Percentiles rank a stretch among this genome's conserved stretches.
Evolutionary conservation across 257 asterid species (phyloP).

Genomic region (Prunella vulgaris): DNA sequence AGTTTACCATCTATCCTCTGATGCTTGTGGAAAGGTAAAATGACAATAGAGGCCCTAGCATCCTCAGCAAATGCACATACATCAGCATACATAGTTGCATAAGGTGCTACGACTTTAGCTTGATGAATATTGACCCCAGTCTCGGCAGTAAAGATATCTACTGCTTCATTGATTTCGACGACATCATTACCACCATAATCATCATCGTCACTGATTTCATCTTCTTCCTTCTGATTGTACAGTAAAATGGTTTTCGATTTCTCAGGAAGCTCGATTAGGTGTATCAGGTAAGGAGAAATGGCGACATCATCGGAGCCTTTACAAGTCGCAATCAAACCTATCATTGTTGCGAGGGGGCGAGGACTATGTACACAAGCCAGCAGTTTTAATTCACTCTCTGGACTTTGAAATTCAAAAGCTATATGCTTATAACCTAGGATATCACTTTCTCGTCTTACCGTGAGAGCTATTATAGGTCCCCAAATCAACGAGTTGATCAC

Average conservation of each 20-base stretch:
- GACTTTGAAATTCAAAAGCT: conserved; percentile 64
- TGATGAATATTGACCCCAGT: conserved; percentile 71
- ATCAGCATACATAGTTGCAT: conserved; percentile 56
- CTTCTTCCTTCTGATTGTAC: conserved; percentile 83
- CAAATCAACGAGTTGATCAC: conserved; percentile 76
- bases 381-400: conserved; percentile 70
- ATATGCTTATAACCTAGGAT: conserved; percentile 61
- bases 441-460: conserved; percentile 76
- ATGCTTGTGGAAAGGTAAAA: conserved; percentile 93
- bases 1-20: conserved; percentile 94
- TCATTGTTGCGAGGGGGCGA: conserved; percentile 81
- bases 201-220: conserved; percentile 85
- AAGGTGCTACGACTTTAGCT: conserved; percentile 67
- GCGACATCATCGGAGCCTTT: conserved; percentile 58
- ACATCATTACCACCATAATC: conserved; percentile 94
- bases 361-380: conserved; percentile 83
- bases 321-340: conserved; percentile 69
- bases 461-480: conserved; percentile 79
- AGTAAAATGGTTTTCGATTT: conserved; percentile 53
- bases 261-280: conserved; percentile 87
- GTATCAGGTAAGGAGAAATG: conserved; percentile 76
- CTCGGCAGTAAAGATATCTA: conserved; percentile 69
- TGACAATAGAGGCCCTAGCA: conserved; percentile 62
- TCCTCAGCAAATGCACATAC: conserved; percentile 69
- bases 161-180: conserved; percentile 87